Evolutionary conservation across 2,329 filamentous ascomycete species (phyloP), one percentile per base, ranked within the genome.

Genomic region (Cercospora citrullina): DNA sequence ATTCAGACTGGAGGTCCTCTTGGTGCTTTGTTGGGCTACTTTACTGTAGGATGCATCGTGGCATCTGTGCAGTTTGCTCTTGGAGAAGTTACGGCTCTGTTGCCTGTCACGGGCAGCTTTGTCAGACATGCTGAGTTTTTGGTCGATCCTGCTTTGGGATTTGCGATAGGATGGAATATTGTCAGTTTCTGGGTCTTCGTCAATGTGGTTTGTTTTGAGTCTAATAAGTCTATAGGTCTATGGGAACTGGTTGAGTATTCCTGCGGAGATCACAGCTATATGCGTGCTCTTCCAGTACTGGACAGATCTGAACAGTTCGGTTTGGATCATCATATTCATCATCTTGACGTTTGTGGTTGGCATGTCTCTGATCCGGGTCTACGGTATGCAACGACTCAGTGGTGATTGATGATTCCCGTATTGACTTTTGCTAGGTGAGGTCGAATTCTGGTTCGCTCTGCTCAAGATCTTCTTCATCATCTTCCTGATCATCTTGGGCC

Each of bases 1-100:
- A 83, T 88, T 33, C 80, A 81, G 26, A 82, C 80, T 26, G 85
- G 81, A 30, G 86, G 84, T 3, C 85, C 85, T 2, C 78, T 85
- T 0, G 84, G 84, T 23, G 80, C 85, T 28, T 77, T 87, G 0
- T 75, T 87, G 5, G 85, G 83, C 8, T 87, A 86, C 68, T 75
- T 82, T 3, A 82, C 85, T 6, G 79, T 86, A 18, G 84, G 85
- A 1, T 63, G 82, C 1, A 78, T 86, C 9, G 83, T 85, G 1
- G 84, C 82, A 69, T 79, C 81, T 4, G 84, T 86, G 5, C 82
- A 85, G 59, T 82, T 84, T 64, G 83, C 83, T 0, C 77, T 85
- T 18, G 84, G 84, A 51, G 85, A 86, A 72, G 80, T 86, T 58
- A 81, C 82, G 3, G 83, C 84, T 0, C 75, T 86, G 18, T 72